Conservation (phyloP, 169 alveolate species). For the Cardiosporidium cionae region DNA sequence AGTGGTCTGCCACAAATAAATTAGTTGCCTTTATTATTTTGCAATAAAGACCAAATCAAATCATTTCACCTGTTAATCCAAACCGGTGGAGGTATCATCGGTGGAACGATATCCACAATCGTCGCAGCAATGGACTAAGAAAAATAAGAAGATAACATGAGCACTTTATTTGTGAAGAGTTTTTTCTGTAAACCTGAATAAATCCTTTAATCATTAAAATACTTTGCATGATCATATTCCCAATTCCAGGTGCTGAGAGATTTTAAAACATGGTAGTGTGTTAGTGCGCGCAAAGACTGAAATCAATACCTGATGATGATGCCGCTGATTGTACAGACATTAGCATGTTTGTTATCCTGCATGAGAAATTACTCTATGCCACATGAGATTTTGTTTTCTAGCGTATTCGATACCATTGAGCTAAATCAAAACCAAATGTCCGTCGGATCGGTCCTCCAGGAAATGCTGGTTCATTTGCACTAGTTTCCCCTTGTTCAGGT, state of each 20-base stretch:
- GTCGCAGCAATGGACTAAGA: constrained; percentile 52
- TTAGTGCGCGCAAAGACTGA: not conserved
- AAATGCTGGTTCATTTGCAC: constrained; percentile 12
- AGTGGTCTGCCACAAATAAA: constrained; percentile 65
- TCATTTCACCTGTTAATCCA: constrained; percentile 13
- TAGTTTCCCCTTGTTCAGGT: not conserved
- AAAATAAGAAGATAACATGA: too few species aligned
- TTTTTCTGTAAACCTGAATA: too few species aligned
- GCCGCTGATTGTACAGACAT: constrained; percentile 43
- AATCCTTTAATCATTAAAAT: constrained; percentile 61
- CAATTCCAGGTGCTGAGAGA: constrained; percentile 52
- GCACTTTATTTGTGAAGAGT: too few species aligned
- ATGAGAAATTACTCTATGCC: not conserved
- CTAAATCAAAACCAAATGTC: constrained; percentile 40
- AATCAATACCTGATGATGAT: constrained; percentile 30
- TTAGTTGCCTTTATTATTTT: not conserved
- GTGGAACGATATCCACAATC: constrained; percentile 67
- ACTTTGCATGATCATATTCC: constrained; percentile 52
- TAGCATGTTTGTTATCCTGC: constrained; percentile 47
- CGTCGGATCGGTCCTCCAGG: constrained; percentile 53
- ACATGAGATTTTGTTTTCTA: not conserved
- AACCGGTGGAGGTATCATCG: constrained; percentile 55
- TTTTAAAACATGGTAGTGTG: not conserved
- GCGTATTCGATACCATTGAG: constrained; percentile 25
- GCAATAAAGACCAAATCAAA: not conserved